A percentile compares a stretch with the other conserved stretches of the same genome.
phyloP scores from a whole-genome alignment of 306 rosid genomes.

The Cicer pinnatifidum region DNA sequence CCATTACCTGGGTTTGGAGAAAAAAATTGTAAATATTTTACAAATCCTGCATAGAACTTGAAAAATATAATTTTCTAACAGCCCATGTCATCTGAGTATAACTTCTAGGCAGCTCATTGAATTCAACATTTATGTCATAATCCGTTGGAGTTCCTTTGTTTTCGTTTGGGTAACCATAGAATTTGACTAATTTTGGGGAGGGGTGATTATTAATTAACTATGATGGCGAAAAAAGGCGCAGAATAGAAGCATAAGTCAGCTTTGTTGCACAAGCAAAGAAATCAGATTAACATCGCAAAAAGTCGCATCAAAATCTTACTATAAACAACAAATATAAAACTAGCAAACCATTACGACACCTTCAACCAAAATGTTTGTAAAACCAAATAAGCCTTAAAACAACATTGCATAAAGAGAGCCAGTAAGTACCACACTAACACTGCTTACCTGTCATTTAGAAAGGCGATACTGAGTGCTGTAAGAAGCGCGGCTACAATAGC shows the following conservation, averaged over 20 bases:
- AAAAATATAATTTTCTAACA: slow-evolving; percentile 10
- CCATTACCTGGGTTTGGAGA: background rate
- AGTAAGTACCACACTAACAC: background rate
- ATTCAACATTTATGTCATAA: slow-evolving; percentile 1
- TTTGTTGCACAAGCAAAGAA: slow-evolving; percentile 19
- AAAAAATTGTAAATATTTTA: slow-evolving; percentile 17
- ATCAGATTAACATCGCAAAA: slow-evolving; percentile 2
- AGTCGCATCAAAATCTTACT: background rate
- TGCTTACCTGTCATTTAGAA: slow-evolving; percentile 89
- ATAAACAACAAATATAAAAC: slow-evolving; percentile 16
- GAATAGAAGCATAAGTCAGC: slow-evolving; percentile 12
- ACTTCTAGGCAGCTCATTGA: background rate
- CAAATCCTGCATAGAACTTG: slow-evolving; percentile 2
- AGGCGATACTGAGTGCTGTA: slow-evolving; percentile 86
- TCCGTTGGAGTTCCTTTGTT: background rate
- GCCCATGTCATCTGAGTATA: background rate
- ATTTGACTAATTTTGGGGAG: background rate
- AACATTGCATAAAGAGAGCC: background rate
- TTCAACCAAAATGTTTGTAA: slow-evolving; percentile 2
- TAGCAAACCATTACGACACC: background rate
- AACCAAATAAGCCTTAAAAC: slow-evolving; percentile 35
- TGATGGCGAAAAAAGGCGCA: background rate
- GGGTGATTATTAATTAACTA: background rate
- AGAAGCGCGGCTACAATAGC: slow-evolving; percentile 81
- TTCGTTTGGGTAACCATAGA: background rate